Percentiles rank a stretch among this genome's conserved stretches.
Evolutionary conservation across 164 flowering plant species (phyloP).

Genomic region (Liquidambar formosana): DNA sequence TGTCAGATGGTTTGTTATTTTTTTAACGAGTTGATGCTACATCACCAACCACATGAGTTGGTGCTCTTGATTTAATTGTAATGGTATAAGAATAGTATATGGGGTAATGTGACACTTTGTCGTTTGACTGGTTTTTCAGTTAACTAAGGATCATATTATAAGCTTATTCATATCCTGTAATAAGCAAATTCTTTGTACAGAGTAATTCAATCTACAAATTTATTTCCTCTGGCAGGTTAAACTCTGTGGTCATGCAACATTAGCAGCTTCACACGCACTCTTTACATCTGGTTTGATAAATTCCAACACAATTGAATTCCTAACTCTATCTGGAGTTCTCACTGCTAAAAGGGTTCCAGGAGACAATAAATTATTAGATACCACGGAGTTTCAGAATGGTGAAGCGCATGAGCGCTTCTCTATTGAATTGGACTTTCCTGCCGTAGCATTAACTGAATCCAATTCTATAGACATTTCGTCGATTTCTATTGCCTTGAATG

Average conservation of each 20-base stretch:
- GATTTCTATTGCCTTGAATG: conserved; percentile 56
- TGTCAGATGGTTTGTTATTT: too few relatives aligned
- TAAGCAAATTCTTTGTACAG: background rate
- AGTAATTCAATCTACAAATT: background rate
- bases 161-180: too few relatives aligned
- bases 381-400: too few relatives aligned
- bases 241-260: conserved; percentile 76
- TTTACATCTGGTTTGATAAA: conserved; percentile 48
- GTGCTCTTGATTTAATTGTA: too few relatives aligned
- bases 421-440: conserved; percentile 77
- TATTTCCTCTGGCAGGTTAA: conserved; percentile 37
- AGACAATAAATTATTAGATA: too few relatives aligned
- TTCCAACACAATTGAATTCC: conserved; percentile 53
- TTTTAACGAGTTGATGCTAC: too few relatives aligned
- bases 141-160: too few relatives aligned
- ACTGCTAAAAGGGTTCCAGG: conserved; percentile 50
- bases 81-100: too few relatives aligned
- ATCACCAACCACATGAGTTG: too few relatives aligned
- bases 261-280: conserved; percentile 64
- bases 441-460: conserved; percentile 36
- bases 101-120: too few relatives aligned
- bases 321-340: too few relatives aligned
- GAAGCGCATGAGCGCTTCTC: too few relatives aligned
- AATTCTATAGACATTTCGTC: conserved; percentile 34
- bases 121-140: background rate